Evolutionary conservation across 768 basidiomycete genomes (phyloP), one percentile per base, ranked within the genome.

Genomic region (Rhizopogon salebrosus): DNA sequence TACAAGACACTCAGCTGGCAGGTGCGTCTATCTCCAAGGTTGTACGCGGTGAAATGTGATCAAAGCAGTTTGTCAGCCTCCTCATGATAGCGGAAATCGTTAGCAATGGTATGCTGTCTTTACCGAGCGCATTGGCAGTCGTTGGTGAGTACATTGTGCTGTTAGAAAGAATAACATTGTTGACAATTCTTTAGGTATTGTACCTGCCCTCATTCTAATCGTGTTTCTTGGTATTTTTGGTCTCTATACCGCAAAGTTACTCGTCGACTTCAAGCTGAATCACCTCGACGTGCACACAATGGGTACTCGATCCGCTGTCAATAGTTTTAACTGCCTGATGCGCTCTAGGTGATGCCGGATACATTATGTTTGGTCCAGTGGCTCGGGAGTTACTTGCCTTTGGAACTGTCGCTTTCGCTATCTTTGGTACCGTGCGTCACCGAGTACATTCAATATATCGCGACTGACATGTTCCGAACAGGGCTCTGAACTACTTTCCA

Each of bases 81-180:
- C 63, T 81, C 18, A 81, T 81, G 80, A 79, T 80, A 49, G 78
- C 79, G 39, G 79, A 80, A 60, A 79, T 80, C 23, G 78, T 81
- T 31, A 77, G 75, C 62, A 80, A 80, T 62, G 80, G 79, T 10
- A 77, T 80, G 74, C 60, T 80, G 14, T 79, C 79, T 14, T 67
- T 81, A 6, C 79, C 80, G 0, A 76, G 73, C 41, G 70, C 78
- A 11, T 70, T 80, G 53, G 80, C 79, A 6, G 74, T 72, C 2
- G 77, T 80, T 48, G 79, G 78, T 78, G 57, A 55, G 68, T 45
- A 5, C 29, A 22, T 22, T 38, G 10, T 16, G 2, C 16, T 18
- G 53, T 29, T 29, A 40, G 1, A 10, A 34, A 3, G 14, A 5
- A 16, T 14, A 22, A 14, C 20, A 3, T 23, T 42, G n/a, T 46